Base-by-base conservation (phyloP, 257 asterid species). In the Solanum boliviense region DNA sequence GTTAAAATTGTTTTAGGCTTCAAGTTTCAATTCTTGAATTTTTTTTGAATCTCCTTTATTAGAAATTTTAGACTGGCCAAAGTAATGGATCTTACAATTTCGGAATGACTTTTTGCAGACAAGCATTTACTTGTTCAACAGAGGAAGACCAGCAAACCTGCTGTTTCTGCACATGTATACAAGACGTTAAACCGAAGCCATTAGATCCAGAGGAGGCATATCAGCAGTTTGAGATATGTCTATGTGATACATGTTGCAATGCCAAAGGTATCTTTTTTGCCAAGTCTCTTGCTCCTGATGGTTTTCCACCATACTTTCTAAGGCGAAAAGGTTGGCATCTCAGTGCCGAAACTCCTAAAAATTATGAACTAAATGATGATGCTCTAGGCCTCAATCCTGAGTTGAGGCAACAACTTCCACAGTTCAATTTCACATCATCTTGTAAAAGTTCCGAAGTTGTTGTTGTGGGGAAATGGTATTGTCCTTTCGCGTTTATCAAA, bases 401-500 rank as follows among this genome's bases (percentile, higher is more conserved):
- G 41, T 60, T 87, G 70, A 82, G 88, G 9, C 18, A 58, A 38
- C 78, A 83, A 82, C 88, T 56, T 87, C 86, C 88, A 58, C 48
- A 58, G 38, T 75, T 87, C 16, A 58, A 58, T 34, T 8, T 87
- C 15, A 39, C 88, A n/a, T 5, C 56, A 16, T 25, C 31, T 34
- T n/a, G 35, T 34, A 76, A 32, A 35, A 62, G 16, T 78, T 88
- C 88, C 0, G 68, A 84, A 88, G 86, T 82, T 10, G 86, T 84
- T 15, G 88, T 88, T 9, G 89, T 90, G 27, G 91, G 98, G 39
- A 92, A 92, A 88, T 95, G 98, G 98, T 95, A 94, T 75, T 71
- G 90, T n/a, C 98, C 98, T 6, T 95, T 93, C 32, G 6, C 89
- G 5, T 95, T 94, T 81, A 91, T 95, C 71, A 95, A 94, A 88